Evolutionary conservation across 2,329 filamentous ascomycete genomes (phyloP), one percentile per base, ranked within the genome.

Genomic region (Botryotinia calthae): DNA sequence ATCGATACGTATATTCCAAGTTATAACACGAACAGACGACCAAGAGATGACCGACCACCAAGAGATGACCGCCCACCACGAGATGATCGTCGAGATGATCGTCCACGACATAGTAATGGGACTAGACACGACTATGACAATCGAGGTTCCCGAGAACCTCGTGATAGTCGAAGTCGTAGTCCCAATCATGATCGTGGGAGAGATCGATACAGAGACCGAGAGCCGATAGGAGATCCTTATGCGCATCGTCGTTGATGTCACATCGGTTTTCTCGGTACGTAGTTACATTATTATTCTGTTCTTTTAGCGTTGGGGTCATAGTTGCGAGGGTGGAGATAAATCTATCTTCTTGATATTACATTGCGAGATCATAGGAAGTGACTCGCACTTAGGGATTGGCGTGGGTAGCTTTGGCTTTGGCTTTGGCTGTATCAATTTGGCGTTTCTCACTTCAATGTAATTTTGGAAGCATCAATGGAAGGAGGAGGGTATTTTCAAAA

Each of bases 1-100:
- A 79, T 84, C 10, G 85, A 87, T 76, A 86, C 85, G 0, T 87
- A 87, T 75, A 86, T 87, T 34, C 85, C 85, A 16, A 83, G 82
- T 61, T 86, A 87, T 69, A 80, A 82, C 31, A 77, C 80, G 5
- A 84, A 84, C 31, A 79, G 79, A 28, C 78, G 77, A 34, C 74
- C 79, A 48, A 80, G 72, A 34, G 77, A 84, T 16, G 84, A 85
- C 25, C 79, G 84, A 4, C 80, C 81, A 46, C 78, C 80, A 31
- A 75, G 82, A 73, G 82, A 83, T 51, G 81, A 82, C 68, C 80
- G 81, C 69, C 77, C 48, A 12, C 78, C 80, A 34, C 75, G 82
- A 73, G 82, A 83, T 54, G 81, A 82, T 68, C 80, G 81, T 69
- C 77, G 80, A 71, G 64, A 67, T 16, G 67, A 70, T 64, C 58